Evolutionary conservation across 2,329 filamentous ascomycete genomes (phyloP), one percentile per base, ranked within the genome.

Genomic region (Apiospora arundinis): DNA sequence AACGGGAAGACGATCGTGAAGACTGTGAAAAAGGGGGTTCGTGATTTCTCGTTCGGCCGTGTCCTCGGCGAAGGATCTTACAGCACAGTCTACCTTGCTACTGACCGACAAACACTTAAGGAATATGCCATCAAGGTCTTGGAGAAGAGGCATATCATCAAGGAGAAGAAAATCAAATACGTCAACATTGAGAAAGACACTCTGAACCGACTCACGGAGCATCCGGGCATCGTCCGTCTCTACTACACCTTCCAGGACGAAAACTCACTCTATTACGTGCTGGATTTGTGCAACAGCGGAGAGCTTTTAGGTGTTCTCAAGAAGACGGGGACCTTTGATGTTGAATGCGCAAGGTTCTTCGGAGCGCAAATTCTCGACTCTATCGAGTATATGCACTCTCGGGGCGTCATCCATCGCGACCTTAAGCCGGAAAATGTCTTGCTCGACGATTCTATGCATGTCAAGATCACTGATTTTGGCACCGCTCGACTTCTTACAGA

Each of bases 141-240:
- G 66, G 96, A 99, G 83, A 99, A 99, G 84, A 91, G 95, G 78
- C 96, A 99, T 82, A 99, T 99, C 79, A 99, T 99, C 86, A 99
- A 98, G 83, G 96, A 99, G 84, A 98, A 97, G 83, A 99, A 99
- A 87, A 97, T 99, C 79, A 99, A 99, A 87, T 99, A 99, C 79
- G 96, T 99, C 82, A 99, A 98, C 83, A 99, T 99, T 77, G 96
- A 99, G 83, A 98, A 98, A 84, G 95, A 99, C 83, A 98, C 96
- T 0, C 86, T 99, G 70, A 99, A 99, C 80, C 92, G 96, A 74
- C 86, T 99, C 71, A 98, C 95, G 4, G 95, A 99, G 74, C 96
- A 99, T 79, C 96, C 96, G 8, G 96, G 96, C 25, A 95, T 99
- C 72, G 95, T 99, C 71, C 93, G 96, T 74, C 87, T 99, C 60